Base-by-base conservation (phyloP, 495 filamentous ascomycete genomes). In the Neurospora terricola region DNA sequence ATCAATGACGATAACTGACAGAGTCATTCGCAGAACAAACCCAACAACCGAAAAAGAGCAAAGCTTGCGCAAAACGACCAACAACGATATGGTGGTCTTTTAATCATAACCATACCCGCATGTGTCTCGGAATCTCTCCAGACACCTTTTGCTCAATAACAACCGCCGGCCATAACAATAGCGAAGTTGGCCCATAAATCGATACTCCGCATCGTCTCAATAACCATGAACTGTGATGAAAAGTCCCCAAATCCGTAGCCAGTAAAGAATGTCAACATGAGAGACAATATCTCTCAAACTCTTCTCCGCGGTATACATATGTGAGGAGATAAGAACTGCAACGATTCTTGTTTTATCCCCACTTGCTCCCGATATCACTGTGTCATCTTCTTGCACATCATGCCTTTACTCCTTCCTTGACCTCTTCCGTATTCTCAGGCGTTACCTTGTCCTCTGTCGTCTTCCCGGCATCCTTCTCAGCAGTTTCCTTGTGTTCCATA, bases 381-480 rank as follows among this genome's bases (percentile, higher is more conserved):
- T 66, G 14, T 16, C 1, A 2, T 18, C n/a, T 14, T 62, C 23
- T 66, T 16, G 14, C 27, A 18, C 27, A 66, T 66, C 54, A 66
- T 3, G 14, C 54, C 14, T 5, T 34, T 7, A 66, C 54, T 18
- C 14, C 54, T 66, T 66, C 54, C 27, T 34, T 66, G 27, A 66
- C 23, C 54, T 16, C 23, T 18, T 66, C 23, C 23, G 54, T 66
- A 1, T 66, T 9, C 54, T 66, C 54, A 18, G 14, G 11, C 23
- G 8, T 34, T 66, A 34, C 54, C 3, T 54, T 71, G 7, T 38
- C 36, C 23, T 69, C 83, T 75, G 23, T 79, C 72, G 38, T 45
- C 70, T 70, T 71, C 21, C 68, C 48, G 11, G 9, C 12, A 3
- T 12, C 37, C 11, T 23, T 30, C 27, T 40, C 45, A 21, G 5